Percentiles rank a stretch among this genome's conserved stretches.
Conservation (phyloP, 805 yeast species). For the Dipodascopsis tothii region DNA sequence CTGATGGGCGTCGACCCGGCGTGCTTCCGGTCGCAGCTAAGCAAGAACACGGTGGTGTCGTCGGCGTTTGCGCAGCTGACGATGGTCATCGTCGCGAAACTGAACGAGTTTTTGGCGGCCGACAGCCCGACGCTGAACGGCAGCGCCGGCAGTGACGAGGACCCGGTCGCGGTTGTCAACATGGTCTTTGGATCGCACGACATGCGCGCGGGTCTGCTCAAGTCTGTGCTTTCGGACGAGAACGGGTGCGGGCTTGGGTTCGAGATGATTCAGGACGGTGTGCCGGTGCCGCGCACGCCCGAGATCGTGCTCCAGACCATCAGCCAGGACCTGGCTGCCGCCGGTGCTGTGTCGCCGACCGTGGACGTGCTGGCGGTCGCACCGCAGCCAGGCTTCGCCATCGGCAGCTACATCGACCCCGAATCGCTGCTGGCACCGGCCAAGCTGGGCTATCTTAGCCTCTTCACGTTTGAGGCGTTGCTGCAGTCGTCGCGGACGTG, state of each 20-base stretch:
- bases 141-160: too few species aligned
- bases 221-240: constrained; percentile 31
- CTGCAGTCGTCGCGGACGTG: constrained; percentile 32
- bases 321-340: too few species aligned
- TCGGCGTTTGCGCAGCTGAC: neutral
- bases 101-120: neutral
- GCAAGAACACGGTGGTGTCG: neutral
- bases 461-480: constrained; percentile 25
- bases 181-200: constrained; percentile 31
- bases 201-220: constrained; percentile 26
- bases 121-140: constrained; percentile 10
- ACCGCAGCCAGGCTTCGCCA: too few species aligned
- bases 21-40: neutral
- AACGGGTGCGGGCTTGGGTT: constrained; percentile 30
- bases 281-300: constrained; percentile 29
- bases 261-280: constrained; percentile 35
- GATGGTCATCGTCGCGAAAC: neutral
- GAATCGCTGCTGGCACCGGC: too few species aligned
- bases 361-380: too few species aligned
- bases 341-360: too few species aligned
- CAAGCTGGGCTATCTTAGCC: too few species aligned
- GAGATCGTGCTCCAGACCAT: constrained; percentile 14
- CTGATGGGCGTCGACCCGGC: constrained; percentile 34
- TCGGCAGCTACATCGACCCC: too few species aligned
- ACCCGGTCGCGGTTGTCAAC: constrained; percentile 33